These are phyloP conservation scores for Didymella glomerata DNA, from an alignment of 2,329 filamentous ascomycete genomes.

Conservation along the genomic window DNA sequence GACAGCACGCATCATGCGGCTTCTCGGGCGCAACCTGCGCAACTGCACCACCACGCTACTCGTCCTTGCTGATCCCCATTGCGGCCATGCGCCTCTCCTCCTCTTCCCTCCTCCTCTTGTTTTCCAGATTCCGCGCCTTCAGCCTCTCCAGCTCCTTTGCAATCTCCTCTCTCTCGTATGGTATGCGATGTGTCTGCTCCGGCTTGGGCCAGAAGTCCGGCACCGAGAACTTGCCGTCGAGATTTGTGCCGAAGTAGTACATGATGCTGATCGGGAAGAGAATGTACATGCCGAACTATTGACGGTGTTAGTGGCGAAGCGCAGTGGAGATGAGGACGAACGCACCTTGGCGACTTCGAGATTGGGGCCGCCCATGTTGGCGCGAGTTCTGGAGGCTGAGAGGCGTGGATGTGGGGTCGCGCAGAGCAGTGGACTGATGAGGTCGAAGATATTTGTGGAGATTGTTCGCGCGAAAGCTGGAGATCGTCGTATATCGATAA, in stretches of 20 bases:
- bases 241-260: conserved; percentile 99
- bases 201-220: conserved; percentile 92
- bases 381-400: conserved; percentile 19
- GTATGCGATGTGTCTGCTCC: conserved; percentile 78
- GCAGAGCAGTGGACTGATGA: conserved; percentile 13
- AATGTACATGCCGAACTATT: conserved; percentile 95
- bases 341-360: conserved; percentile 92
- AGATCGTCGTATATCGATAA: conserved; percentile 19
- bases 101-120: conserved; percentile 59
- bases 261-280: conserved; percentile 99
- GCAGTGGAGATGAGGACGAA: conserved; percentile 8
- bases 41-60: conserved; percentile 9
- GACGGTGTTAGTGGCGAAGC: conserved; percentile 6
- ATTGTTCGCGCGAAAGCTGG: conserved; percentile 35
- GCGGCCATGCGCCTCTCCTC: conserved; percentile 35
- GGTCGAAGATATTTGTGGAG: conserved; percentile 30
- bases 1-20: not conserved
- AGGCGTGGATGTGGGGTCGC: conserved; percentile 8
- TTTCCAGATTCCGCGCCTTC: conserved; percentile 59
- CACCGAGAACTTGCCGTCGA: conserved; percentile 84
- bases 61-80: conserved; percentile 28
- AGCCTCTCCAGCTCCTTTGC: conserved; percentile 79
- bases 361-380: conserved; percentile 80
- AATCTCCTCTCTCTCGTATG: conserved; percentile 82
- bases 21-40: not conserved